Conservation (phyloP, 225 moss, liverwort and hornwort species). For the Asterella californica region DNA sequence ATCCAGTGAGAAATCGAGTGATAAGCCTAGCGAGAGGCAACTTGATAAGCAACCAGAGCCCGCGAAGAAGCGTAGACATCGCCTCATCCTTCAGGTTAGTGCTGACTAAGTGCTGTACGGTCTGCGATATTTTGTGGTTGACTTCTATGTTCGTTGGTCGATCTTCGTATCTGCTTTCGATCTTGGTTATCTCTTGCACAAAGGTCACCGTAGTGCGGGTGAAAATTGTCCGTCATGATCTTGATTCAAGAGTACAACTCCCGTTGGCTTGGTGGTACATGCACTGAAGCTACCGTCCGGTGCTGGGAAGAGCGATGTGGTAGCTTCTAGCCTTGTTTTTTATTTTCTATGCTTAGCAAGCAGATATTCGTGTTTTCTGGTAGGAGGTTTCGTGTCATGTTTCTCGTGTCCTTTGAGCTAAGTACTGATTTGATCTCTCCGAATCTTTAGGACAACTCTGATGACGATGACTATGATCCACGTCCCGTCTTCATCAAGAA, state of each 20-base stretch:
- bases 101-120: background rate
- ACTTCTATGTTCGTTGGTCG: background rate
- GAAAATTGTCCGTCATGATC: background rate
- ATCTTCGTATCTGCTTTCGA: background rate
- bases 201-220: background rate
- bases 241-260: background rate
- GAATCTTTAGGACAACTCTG: constrained; percentile 71
- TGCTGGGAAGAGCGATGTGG: too few relatives aligned
- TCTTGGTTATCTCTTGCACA: background rate
- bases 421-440: background rate
- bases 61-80: constrained; percentile 79
- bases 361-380: background rate
- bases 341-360: background rate
- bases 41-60: constrained; percentile 44
- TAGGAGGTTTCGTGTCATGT: too few relatives aligned
- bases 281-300: too few relatives aligned
- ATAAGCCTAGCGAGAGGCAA: constrained; percentile 4
- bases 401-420: background rate
- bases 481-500: constrained; percentile 21
- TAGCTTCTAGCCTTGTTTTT: background rate
- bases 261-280: too few relatives aligned
- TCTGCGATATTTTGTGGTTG: background rate
- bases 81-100: constrained; percentile 71
- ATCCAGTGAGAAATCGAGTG: background rate
- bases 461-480: constrained; percentile 74